Conservation (phyloP, 495 filamentous ascomycete species). For the Lineolata rhizophorae region DNA sequence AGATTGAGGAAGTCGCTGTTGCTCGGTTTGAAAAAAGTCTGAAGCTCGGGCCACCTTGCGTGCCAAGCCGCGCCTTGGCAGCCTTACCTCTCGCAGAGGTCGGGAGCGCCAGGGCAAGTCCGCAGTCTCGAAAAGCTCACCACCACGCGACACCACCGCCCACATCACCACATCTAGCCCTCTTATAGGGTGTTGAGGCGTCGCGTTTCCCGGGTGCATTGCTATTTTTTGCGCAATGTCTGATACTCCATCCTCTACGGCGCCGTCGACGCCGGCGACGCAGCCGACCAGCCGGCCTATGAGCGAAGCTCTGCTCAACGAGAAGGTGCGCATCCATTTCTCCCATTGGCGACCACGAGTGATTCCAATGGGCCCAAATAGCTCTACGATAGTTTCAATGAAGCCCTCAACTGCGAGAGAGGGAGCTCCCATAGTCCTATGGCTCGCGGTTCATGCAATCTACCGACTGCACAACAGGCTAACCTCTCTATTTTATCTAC, state of each 20-base stretch:
- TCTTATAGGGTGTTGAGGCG: too few species aligned
- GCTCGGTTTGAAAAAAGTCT: too few species aligned
- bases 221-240: conserved; percentile 35
- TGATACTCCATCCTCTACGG: conserved; percentile 20
- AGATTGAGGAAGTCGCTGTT: too few species aligned
- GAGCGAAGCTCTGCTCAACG: conserved; percentile 84
- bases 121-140: too few species aligned
- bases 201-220: too few species aligned
- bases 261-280: conserved; percentile 25
- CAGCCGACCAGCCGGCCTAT: conserved; percentile 45
- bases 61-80: too few species aligned
- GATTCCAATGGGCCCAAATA: background rate
- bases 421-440: background rate
- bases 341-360: background rate
- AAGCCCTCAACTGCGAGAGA: too few species aligned
- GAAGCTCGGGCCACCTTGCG: too few species aligned
- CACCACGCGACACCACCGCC: too few species aligned
- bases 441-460: background rate
- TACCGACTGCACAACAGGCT: conserved; percentile 1
- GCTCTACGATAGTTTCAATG: background rate
- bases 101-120: too few species aligned
- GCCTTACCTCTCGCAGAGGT: too few species aligned
- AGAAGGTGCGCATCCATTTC: conserved; percentile 48
- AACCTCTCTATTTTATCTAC: conserved; percentile 5
- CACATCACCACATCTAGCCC: too few species aligned